Evolutionary conservation across 1,284 basidiomycete genomes (phyloP).

Genomic region (Inonotus hispidus): DNA sequence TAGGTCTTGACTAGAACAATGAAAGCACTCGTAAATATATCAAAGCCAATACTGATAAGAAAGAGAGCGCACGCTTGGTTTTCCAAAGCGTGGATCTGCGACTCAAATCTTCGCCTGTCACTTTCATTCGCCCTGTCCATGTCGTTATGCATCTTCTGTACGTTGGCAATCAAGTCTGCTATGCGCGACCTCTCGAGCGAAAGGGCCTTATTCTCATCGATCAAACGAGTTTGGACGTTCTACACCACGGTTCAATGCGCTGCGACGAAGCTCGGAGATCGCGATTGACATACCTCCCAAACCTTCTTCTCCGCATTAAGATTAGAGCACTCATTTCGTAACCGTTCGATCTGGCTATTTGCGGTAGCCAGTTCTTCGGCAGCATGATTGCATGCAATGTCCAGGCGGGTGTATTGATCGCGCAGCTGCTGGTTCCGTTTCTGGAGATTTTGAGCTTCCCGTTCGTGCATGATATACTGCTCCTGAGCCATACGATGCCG

Average conservation of each 20-base stretch:
- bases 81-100: slow-evolving; percentile 74
- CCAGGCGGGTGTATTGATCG: slow-evolving; percentile 60
- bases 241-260: slow-evolving; percentile 25
- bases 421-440: slow-evolving; percentile 64
- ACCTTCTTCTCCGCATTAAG: slow-evolving; percentile 89
- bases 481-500: slow-evolving; percentile 64
- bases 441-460: slow-evolving; percentile 55
- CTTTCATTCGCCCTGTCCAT: slow-evolving; percentile 79
- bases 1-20: slow-evolving; percentile 56
- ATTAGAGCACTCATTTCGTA: slow-evolving; percentile 81
- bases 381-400: slow-evolving; percentile 59
- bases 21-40: slow-evolving; percentile 11
- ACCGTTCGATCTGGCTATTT: slow-evolving; percentile 58
- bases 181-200: slow-evolving; percentile 79
- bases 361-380: slow-evolving; percentile 59
- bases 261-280: background rate
- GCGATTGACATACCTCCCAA: slow-evolving; percentile 63
- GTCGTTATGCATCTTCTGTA: slow-evolving; percentile 87
- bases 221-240: slow-evolving; percentile 73
- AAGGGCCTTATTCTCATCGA: slow-evolving; percentile 80
- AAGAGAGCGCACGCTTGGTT: slow-evolving; percentile 58
- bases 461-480: slow-evolving; percentile 47
- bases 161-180: slow-evolving; percentile 80
- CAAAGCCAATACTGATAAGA: background rate
- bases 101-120: slow-evolving; percentile 75